phyloP scores from a whole-genome alignment of 2,329 filamentous ascomycete species.

The Aureobasidium sp. region DNA sequence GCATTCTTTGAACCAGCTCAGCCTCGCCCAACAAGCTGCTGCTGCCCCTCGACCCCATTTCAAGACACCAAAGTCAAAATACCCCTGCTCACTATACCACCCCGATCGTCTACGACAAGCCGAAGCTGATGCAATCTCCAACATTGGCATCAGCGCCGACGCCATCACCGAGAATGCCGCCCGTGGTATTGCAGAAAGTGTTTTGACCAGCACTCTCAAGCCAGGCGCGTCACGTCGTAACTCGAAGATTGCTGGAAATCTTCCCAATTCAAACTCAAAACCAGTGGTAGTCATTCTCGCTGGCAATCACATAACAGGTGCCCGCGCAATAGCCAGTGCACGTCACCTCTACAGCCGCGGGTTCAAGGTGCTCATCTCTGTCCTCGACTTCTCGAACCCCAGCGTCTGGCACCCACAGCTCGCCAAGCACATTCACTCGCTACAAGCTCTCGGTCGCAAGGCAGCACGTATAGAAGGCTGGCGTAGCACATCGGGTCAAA shows the following conservation, averaged over 20 bases:
- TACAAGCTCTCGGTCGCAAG: slow-evolving; percentile 46
- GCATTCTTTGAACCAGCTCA: slow-evolving; percentile 15
- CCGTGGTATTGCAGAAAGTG: slow-evolving; percentile 78
- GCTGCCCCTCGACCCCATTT: slow-evolving; percentile 31
- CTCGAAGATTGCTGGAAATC: slow-evolving; percentile 48
- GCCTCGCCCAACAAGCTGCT: slow-evolving; percentile 20
- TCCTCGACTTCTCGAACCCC: slow-evolving; percentile 79
- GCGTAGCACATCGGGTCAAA: slow-evolving; percentile 49
- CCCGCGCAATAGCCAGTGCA: slow-evolving; percentile 75
- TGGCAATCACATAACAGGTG: slow-evolving; percentile 88
- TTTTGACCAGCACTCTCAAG: slow-evolving; percentile 41
- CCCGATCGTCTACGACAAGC: slow-evolving; percentile 74
- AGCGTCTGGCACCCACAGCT: slow-evolving; percentile 74
- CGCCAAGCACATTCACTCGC: slow-evolving; percentile 73
- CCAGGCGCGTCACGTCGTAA: slow-evolving; percentile 21
- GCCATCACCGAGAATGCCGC: slow-evolving; percentile 90
- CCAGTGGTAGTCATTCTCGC: slow-evolving; percentile 71
- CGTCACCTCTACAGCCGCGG: slow-evolving; percentile 82
- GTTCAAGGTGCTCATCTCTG: slow-evolving; percentile 70
- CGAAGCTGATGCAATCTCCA: slow-evolving; percentile 82
- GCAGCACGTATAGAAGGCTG: slow-evolving; percentile 62
- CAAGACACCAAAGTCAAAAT: slow-evolving; percentile 47
- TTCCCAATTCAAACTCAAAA: slow-evolving; percentile 39
- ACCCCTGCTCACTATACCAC: slow-evolving; percentile 51
- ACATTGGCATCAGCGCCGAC: slow-evolving; percentile 79